Conservation (phyloP, 2,329 filamentous ascomycete genomes). For the Amesomyces nigricolor region DNA sequence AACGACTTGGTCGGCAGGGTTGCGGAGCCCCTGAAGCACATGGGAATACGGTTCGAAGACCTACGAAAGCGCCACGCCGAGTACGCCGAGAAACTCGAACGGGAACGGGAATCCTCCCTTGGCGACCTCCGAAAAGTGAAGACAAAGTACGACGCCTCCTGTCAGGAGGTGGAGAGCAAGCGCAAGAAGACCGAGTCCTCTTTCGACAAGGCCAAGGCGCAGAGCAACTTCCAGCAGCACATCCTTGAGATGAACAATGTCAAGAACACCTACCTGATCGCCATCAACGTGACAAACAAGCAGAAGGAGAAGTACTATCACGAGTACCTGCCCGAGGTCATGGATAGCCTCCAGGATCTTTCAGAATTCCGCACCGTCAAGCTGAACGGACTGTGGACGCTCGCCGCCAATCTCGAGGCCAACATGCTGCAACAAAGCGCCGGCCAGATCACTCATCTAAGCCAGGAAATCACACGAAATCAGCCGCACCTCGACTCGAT, state of each 20-base stretch:
- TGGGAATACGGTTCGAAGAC: conserved; percentile 75
- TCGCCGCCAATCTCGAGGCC: conserved; percentile 75
- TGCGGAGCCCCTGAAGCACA: conserved; percentile 77
- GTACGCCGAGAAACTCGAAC: conserved; percentile 81
- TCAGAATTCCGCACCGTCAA: conserved; percentile 82
- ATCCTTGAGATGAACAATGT: conserved; percentile 92
- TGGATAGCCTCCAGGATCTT: conserved; percentile 90
- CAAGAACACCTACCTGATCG: conserved; percentile 97
- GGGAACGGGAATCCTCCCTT: conserved; percentile 80
- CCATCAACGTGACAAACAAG: conserved; percentile 95
- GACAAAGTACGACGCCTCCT: conserved; percentile 84
- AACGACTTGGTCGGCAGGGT: conserved; percentile 73
- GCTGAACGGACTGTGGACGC: conserved; percentile 79
- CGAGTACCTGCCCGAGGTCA: conserved; percentile 87
- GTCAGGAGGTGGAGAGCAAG: conserved; percentile 89
- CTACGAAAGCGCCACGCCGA: conserved; percentile 86
- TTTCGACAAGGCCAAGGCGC: conserved; percentile 91
- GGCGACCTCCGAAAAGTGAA: conserved; percentile 85
- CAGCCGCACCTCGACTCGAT: conserved; percentile 85
- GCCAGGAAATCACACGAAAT: conserved; percentile 80
- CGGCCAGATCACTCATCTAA: conserved; percentile 65
- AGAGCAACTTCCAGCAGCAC: conserved; percentile 87
- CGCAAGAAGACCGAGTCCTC: conserved; percentile 92
- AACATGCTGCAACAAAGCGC: conserved; percentile 69
- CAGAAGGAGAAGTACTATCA: conserved; percentile 97